These are phyloP conservation scores for Bothriochloa decipiens DNA, from an alignment of 176 grass and related monocot species.

Conservation along the genomic window DNA sequence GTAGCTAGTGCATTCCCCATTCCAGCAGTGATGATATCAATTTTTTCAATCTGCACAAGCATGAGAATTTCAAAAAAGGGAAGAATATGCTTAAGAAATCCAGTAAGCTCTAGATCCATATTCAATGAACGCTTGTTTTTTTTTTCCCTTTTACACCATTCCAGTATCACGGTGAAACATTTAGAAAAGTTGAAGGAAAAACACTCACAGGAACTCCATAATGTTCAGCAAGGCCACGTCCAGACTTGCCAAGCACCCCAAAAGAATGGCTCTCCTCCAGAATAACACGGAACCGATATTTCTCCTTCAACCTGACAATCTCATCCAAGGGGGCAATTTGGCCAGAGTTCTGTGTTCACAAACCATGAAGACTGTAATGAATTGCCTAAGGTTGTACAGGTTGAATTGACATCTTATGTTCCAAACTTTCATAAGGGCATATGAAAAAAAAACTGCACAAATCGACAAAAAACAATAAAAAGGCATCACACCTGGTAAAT, in stretches of 20 bases:
- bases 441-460: slow-evolving; percentile 1
- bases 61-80: slow-evolving; percentile 33
- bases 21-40: slow-evolving; percentile 97
- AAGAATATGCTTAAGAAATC: slow-evolving; percentile 18
- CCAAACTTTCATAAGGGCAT: slow-evolving; percentile 24
- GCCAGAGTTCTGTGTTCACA: slow-evolving; percentile 77
- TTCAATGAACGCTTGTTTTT: slow-evolving; percentile 14
- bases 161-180: neutral
- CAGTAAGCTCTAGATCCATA: slow-evolving; percentile 22
- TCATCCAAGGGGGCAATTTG: slow-evolving; percentile 89
- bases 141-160: slow-evolving; percentile 20
- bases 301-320: slow-evolving; percentile 92
- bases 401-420: slow-evolving; percentile 19
- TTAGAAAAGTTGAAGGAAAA: neutral
- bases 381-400: slow-evolving; percentile 28
- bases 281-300: slow-evolving; percentile 88
- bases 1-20: slow-evolving; percentile 97
- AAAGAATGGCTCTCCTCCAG: slow-evolving; percentile 95
- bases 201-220: slow-evolving; percentile 78
- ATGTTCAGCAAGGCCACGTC: slow-evolving; percentile 90
- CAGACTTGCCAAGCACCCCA: slow-evolving; percentile 91
- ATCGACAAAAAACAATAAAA: slow-evolving; percentile 32
- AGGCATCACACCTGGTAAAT: slow-evolving; percentile 79
- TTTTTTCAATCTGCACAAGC: slow-evolving; percentile 83
- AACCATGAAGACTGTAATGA: slow-evolving; percentile 6